Evolutionary conservation across 257 asterid species (phyloP).

Genomic region (Solanum gandarillasii): DNA sequence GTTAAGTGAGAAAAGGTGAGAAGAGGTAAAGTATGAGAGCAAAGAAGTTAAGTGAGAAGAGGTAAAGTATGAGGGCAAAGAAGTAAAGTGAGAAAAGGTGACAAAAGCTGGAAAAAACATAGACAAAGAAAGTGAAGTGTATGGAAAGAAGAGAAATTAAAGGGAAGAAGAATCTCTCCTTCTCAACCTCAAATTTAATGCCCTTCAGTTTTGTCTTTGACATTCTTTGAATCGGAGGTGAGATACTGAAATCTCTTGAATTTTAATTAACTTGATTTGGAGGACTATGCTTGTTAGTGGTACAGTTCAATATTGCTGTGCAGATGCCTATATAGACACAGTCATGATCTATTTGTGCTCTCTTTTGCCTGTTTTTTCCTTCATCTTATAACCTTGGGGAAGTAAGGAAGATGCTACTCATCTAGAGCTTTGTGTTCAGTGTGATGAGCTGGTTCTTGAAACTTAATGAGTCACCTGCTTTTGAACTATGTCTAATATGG

Average conservation of each 20-base stretch:
- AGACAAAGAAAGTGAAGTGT: not conserved
- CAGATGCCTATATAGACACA: not conserved
- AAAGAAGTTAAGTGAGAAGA: no score
- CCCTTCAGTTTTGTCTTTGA: not conserved
- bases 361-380: not conserved
- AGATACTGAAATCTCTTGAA: not conserved
- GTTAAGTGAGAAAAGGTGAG: not conserved
- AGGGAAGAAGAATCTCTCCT: not conserved
- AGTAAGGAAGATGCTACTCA: not conserved
- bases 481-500: not conserved
- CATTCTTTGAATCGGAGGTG: not conserved
- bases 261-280: not conserved
- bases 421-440: not conserved
- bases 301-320: not conserved
- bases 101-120: not conserved
- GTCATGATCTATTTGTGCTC: not conserved
- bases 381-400: not conserved
- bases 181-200: not conserved
- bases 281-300: not conserved
- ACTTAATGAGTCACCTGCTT: not conserved
- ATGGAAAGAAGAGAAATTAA: not conserved
- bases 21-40: not conserved
- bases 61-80: not conserved
- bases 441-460: not conserved
- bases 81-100: not conserved